Percentiles rank a stretch among this genome's conserved stretches.
Conservation (phyloP, 768 basidiomycete species). For the Russula foetens region DNA sequence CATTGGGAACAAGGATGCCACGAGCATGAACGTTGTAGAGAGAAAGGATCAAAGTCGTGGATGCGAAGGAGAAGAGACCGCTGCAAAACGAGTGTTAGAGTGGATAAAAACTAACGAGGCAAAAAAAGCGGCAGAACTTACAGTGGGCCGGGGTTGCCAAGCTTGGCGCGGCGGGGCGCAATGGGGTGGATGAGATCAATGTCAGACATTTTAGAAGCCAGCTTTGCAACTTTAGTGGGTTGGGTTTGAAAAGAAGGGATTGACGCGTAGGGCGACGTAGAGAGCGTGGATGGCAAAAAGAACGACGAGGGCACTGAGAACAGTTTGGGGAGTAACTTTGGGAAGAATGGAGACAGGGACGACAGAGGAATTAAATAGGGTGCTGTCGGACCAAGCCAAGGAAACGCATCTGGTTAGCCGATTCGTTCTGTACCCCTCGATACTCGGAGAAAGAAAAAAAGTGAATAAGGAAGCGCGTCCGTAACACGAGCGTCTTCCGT, state of each 20-base stretch:
- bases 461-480: neutral
- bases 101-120: neutral
- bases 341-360: too few relatives aligned
- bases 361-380: neutral
- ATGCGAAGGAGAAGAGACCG: constrained; percentile 77
- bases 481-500: neutral
- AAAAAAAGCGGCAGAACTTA: constrained; percentile 24
- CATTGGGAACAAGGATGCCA: constrained; percentile 50
- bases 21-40: constrained; percentile 59
- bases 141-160: constrained; percentile 34
- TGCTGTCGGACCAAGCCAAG: neutral
- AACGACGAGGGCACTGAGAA: neutral
- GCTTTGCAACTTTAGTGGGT: neutral
- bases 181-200: neutral
- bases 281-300: neutral
- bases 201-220: constrained; percentile 12
- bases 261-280: neutral
- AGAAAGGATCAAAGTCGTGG: constrained; percentile 74
- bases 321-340: neutral
- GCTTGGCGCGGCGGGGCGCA: neutral
- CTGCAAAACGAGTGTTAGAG: constrained; percentile 41
- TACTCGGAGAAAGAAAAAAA: too few relatives aligned
- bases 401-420: neutral
- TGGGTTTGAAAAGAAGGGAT: neutral
- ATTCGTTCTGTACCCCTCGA: neutral